phyloP scores from a whole-genome alignment of 331 rosid species.

The Malus hybrid region DNA sequence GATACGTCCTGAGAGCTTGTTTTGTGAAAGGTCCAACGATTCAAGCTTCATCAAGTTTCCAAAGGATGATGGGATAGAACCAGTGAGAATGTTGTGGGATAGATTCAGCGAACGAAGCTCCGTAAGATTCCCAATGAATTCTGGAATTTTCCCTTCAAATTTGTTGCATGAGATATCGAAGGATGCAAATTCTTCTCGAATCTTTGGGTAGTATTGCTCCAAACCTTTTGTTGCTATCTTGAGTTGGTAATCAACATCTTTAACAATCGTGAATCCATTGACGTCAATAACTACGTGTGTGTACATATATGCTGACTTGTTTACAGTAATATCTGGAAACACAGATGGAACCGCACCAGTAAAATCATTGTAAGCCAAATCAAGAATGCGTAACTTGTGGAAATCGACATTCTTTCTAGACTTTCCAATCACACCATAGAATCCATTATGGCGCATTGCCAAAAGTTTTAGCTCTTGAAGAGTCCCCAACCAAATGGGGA shows the following conservation, averaged over 20 bases:
- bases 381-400: not conserved
- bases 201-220: not conserved
- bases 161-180: not conserved
- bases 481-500: not conserved
- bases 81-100: not conserved
- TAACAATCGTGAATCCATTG: not conserved
- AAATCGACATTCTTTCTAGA: not conserved
- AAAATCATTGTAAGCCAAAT: not conserved
- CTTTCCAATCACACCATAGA: no score
- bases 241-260: not conserved
- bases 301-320: not conserved
- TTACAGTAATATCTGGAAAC: not conserved
- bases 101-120: not conserved
- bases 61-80: not conserved
- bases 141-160: not conserved
- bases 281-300: no score
- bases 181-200: not conserved
- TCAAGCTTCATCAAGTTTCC: not conserved
- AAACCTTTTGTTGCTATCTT: not conserved
- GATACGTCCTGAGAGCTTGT: not conserved
- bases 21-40: not conserved
- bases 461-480: not conserved
- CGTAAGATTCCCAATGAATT: not conserved
- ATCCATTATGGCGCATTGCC: no score
- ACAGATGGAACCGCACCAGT: not conserved